Evolutionary conservation across 441 rosid species (phyloP).

Genomic region (Populus hybrid): DNA sequence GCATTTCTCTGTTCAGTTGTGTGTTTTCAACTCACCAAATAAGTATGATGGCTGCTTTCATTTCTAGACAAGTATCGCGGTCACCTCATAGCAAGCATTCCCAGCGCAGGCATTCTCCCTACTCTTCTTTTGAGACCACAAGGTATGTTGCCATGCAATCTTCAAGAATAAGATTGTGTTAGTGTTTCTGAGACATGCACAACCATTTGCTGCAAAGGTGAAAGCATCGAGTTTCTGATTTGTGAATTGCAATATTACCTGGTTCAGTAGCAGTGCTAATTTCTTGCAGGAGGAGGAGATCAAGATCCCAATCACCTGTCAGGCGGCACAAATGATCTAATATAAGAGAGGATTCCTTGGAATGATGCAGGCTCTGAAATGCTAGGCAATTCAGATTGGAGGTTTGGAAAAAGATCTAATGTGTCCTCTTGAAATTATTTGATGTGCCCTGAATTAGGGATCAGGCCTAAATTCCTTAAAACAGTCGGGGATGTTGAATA

Average conservation of each 20-base stretch:
- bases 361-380: constrained; percentile 4
- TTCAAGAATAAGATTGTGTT: constrained; percentile 40
- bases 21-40: constrained; percentile 48
- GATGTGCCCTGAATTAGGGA: constrained; percentile 9
- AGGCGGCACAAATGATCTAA: constrained; percentile 48
- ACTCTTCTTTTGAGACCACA: constrained; percentile 81
- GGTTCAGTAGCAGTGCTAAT: constrained; percentile 10
- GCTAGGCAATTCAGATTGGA: neutral
- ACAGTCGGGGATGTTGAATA: neutral
- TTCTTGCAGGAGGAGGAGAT: constrained; percentile 65
- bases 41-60: constrained; percentile 82
- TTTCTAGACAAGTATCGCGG: constrained; percentile 97
- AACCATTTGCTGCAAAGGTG: constrained; percentile 54
- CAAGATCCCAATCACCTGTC: constrained; percentile 76
- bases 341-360: constrained; percentile 6
- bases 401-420: constrained; percentile 6
- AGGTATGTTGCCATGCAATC: constrained; percentile 47
- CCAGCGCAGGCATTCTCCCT: constrained; percentile 94
- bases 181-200: constrained; percentile 38
- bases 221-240: constrained; percentile 25
- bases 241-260: constrained; percentile 5
- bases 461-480: neutral
- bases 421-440: neutral
- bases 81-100: constrained; percentile 99
- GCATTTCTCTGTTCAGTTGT: constrained; percentile 32